Evolutionary conservation across 352 stramenopile species (phyloP).

Genomic region (Globisporangium carolinianum): DNA sequence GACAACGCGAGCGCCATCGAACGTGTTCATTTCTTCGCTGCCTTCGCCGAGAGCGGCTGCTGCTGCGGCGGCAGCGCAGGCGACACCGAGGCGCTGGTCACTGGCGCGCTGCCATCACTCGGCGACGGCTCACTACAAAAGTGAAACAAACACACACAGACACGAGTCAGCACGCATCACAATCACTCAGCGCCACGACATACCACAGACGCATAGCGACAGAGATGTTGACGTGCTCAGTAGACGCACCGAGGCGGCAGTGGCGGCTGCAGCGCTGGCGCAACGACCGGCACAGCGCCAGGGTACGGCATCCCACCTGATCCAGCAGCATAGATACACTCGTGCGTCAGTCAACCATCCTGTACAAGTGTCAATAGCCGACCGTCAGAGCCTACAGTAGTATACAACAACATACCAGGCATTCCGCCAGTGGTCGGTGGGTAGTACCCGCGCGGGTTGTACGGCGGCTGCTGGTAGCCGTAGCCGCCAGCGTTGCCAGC

Average conservation of each 20-base stretch:
- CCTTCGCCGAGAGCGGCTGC: background rate
- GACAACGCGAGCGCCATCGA: background rate
- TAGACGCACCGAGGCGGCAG: slow-evolving; percentile 30
- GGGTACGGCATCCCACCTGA: slow-evolving; percentile 26
- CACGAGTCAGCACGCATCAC: too few species aligned
- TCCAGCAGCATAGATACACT: background rate
- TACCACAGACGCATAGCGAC: too few species aligned
- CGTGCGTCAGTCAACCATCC: background rate
- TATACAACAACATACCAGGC: slow-evolving; percentile 10
- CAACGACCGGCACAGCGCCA: slow-evolving; percentile 11
- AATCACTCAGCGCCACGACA: background rate
- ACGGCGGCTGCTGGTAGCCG: slow-evolving; percentile 46
- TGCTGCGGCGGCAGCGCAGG: slow-evolving; percentile 1
- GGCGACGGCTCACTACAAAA: slow-evolving; percentile 11
- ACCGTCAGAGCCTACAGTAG: too few species aligned
- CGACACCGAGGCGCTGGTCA: background rate
- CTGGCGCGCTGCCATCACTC: background rate
- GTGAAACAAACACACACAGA: too few species aligned
- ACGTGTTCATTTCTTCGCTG: slow-evolving; percentile 5
- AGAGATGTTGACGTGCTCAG: slow-evolving; percentile 1
- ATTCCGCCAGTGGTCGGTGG: slow-evolving; percentile 24
- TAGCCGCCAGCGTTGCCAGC: slow-evolving; percentile 19
- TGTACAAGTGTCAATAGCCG: too few species aligned
- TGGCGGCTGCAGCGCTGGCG: slow-evolving; percentile 32
- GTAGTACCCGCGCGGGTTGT: slow-evolving; percentile 56